phyloP scores from a whole-genome alignment of 345 rosid genomes.

The Eutrema japonicum region DNA sequence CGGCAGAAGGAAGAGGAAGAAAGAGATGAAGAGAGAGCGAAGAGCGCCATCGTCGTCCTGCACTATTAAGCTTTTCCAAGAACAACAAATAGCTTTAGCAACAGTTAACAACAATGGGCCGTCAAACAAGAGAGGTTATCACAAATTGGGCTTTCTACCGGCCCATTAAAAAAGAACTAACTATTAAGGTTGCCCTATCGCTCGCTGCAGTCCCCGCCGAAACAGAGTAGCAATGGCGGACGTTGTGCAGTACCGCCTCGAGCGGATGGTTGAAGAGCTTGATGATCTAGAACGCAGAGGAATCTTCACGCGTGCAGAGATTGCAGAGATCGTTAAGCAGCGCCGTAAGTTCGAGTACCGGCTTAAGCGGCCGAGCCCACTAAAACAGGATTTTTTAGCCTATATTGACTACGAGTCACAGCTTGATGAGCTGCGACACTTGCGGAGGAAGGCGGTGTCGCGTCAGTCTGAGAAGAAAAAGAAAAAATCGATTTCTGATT shows the following conservation, averaged over 20 bases:
- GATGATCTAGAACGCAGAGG: conserved; percentile 82
- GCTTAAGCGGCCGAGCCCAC: conserved; percentile 84
- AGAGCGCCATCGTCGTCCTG: conserved; percentile 34
- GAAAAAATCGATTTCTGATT: conserved; percentile 69
- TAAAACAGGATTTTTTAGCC: conserved; percentile 79
- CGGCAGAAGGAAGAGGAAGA: conserved; percentile 24
- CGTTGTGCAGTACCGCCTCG: conserved; percentile 90
- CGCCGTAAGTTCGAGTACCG: conserved; percentile 94
- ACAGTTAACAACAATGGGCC: conserved; percentile 14
- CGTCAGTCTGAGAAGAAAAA: conserved; percentile 48
- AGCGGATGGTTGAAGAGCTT: conserved; percentile 95
- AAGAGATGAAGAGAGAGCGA: conserved; percentile 39
- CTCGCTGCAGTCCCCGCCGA: conserved; percentile 29
- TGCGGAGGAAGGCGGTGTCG: conserved; percentile 62
- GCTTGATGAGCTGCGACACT: conserved; percentile 73
- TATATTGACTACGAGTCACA: conserved; percentile 82
- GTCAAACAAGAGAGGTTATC: not conserved
- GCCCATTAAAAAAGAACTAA: conserved; percentile 4
- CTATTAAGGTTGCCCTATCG: conserved; percentile 30
- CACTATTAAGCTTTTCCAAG: not conserved
- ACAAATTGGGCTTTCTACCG: conserved; percentile 6
- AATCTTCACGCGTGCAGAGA: conserved; percentile 72
- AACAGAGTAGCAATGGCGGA: conserved; percentile 66
- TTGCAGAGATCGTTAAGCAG: conserved; percentile 81
- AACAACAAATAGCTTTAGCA: not conserved